Conservation (phyloP, 768 basidiomycete species). For the Mycena belliarum region DNA sequence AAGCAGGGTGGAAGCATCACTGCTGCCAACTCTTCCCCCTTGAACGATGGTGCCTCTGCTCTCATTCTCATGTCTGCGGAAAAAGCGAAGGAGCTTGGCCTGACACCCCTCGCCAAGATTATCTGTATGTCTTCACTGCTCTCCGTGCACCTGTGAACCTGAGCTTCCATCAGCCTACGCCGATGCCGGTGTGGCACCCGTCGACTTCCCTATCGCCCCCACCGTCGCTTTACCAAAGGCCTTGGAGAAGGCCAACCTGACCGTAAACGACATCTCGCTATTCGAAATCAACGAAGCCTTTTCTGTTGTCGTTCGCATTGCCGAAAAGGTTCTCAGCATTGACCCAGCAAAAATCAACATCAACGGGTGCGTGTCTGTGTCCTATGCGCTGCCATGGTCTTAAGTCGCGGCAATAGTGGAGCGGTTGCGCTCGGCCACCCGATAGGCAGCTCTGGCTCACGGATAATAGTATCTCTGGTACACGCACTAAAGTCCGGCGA, state of each 20-base stretch:
- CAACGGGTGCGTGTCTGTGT: conserved; percentile 61
- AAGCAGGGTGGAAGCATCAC: conserved; percentile 89
- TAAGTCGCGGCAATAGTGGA: conserved; percentile 57
- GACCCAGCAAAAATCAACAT: conserved; percentile 89
- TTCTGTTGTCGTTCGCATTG: conserved; percentile 89
- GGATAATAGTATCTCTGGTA: conserved; percentile 90
- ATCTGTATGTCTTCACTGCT: conserved; percentile 66
- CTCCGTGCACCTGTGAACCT: conserved; percentile 13
- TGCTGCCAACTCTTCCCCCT: conserved; percentile 91
- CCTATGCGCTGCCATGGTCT: conserved; percentile 16
- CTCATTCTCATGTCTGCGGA: conserved; percentile 92
- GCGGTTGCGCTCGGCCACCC: conserved; percentile 96
- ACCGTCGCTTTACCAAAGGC: conserved; percentile 89
- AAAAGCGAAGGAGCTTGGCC: conserved; percentile 87
- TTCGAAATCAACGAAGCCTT: conserved; percentile 99
- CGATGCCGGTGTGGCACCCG: conserved; percentile 94
- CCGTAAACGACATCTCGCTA: conserved; percentile 78
- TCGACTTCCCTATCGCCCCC: conserved; percentile 96
- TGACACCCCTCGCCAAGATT: conserved; percentile 92
- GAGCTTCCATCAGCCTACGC: conserved; percentile 71
- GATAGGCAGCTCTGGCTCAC: conserved; percentile 93
- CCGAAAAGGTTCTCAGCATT: conserved; percentile 83
- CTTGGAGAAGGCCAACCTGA: conserved; percentile 82
- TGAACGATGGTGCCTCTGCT: conserved; percentile 97
- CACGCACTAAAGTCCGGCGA: conserved; percentile 91